These are phyloP conservation scores for Apodospora peruviana DNA, from an alignment of 495 filamentous ascomycete species.

Conservation along the genomic window DNA sequence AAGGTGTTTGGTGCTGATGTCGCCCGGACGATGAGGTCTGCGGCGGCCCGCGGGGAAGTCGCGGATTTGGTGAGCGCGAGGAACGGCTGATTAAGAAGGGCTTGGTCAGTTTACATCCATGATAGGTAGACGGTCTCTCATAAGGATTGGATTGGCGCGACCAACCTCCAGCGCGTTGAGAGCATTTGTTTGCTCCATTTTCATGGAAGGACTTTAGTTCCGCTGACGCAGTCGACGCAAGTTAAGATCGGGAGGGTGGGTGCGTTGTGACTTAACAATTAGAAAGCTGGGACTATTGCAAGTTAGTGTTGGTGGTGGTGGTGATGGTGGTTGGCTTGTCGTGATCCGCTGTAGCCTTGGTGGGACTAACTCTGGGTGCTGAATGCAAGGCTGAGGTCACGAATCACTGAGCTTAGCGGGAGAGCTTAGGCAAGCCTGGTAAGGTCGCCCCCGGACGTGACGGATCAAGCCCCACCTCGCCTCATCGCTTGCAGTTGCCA, in stretches of 20 bases:
- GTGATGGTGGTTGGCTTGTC: neutral
- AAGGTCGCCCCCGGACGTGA: no score
- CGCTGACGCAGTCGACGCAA: no score
- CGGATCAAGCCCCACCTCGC: neutral
- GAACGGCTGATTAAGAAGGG: conserved; percentile 57
- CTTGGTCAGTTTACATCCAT: neutral
- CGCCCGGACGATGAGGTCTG: conserved; percentile 81
- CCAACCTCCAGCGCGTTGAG: conserved; percentile 68
- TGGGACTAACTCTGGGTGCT: conserved; percentile 6
- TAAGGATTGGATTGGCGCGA: no score
- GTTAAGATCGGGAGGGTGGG: no score
- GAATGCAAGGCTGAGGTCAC: no score
- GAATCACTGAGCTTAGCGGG: no score
- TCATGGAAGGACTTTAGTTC: conserved; percentile 4
- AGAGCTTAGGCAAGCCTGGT: no score
- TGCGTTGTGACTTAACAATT: neutral
- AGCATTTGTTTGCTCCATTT: conserved; percentile 82
- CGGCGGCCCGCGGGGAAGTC: conserved; percentile 72
- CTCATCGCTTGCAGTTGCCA: neutral
- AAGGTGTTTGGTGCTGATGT: conserved; percentile 84
- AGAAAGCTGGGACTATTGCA: neutral
- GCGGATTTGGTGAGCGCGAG: conserved; percentile 82
- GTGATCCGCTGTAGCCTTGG: conserved; percentile 2
- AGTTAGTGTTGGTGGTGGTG: neutral
- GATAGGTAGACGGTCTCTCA: no score